Percentiles rank a stretch among this genome's conserved stretches.
These are phyloP conservation scores for Psilocybe mexicana DNA, from an alignment of 1,284 basidiomycete genomes.

Conservation along the genomic window DNA sequence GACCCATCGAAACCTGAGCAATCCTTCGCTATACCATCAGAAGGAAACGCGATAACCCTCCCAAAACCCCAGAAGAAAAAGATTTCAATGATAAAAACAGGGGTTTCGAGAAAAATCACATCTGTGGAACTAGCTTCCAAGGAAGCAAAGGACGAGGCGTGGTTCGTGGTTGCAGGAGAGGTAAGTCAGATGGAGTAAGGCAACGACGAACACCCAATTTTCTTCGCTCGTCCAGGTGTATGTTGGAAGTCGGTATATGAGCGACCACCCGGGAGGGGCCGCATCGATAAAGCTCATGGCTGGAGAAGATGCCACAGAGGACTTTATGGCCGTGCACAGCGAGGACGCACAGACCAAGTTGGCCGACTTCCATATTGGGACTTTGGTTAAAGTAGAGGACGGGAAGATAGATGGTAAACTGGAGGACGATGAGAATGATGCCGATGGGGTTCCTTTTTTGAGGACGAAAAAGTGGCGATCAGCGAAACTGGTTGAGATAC, in stretches of 20 bases:
- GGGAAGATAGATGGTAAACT: not conserved
- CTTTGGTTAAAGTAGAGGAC: conserved; percentile 11
- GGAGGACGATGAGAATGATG: conserved; percentile 8
- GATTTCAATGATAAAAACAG: conserved; percentile 40
- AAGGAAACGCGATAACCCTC: no score
- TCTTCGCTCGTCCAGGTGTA: conserved; percentile 30
- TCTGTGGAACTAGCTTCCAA: conserved; percentile 45
- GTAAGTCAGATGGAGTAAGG: conserved; percentile 26
- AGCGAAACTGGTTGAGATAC: conserved; percentile 43
- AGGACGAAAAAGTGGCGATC: conserved; percentile 54
- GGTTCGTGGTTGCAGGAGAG: conserved; percentile 64
- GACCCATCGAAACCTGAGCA: conserved; percentile 49
- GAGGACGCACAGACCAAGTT: conserved; percentile 50
- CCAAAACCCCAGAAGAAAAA: no score
- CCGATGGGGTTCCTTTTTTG: conserved; percentile 39
- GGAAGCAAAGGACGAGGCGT: conserved; percentile 43
- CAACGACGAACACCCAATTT: not conserved
- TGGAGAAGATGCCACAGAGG: conserved; percentile 65
- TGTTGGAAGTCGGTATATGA: conserved; percentile 55
- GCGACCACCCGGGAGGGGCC: conserved; percentile 64
- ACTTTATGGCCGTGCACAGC: conserved; percentile 50
- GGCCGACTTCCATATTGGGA: conserved; percentile 41
- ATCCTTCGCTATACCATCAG: conserved; percentile 12
- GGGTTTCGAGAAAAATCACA: conserved; percentile 45
- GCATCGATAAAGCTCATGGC: conserved; percentile 61